A percentile compares a stretch with the other conserved stretches of the same genome.
Conservation (phyloP, 169 alveolate genomes). For the Plasmodium gonderi region DNA sequence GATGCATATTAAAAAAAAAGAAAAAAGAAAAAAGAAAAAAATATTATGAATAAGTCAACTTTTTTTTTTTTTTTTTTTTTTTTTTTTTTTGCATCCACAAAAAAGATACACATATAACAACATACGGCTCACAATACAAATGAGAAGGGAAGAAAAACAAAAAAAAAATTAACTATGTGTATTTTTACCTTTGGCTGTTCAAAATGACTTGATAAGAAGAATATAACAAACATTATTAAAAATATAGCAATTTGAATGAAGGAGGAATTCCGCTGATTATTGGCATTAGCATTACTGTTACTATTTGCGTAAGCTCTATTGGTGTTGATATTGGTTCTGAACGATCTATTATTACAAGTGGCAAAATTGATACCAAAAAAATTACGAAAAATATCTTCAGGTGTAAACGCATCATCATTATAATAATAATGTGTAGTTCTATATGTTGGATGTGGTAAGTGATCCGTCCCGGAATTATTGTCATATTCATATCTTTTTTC, state of each 20-base stretch:
- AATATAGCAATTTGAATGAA: constrained; percentile 42
- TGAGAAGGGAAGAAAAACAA: too few species aligned
- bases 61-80: not conserved
- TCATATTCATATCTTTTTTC: constrained; percentile 92
- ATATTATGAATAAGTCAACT: not conserved
- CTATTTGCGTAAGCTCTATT: constrained; percentile 23
- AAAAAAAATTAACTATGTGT: not conserved
- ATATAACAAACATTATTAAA: constrained; percentile 62
- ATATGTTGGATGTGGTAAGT: constrained; percentile 37
- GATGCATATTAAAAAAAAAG: not conserved
- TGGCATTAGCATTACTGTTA: constrained; percentile 19
- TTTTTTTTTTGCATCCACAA: not conserved
- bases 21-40: not conserved
- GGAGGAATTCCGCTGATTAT: constrained; percentile 38
- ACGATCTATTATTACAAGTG: constrained; percentile 52
- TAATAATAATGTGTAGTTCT: constrained; percentile 80
- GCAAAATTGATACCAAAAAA: constrained; percentile 82
- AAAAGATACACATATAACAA: not conserved
- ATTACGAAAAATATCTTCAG: constrained; percentile 86
- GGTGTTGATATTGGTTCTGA: constrained; percentile 38
- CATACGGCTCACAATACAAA: too few species aligned
- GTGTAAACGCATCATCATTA: constrained; percentile 82
- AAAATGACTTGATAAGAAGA: constrained; percentile 71
- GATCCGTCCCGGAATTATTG: constrained; percentile 82
- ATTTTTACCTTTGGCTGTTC: constrained; percentile 68